phyloP scores from a whole-genome alignment of 805 yeast species.

The Yamadazyma akitaensis region DNA sequence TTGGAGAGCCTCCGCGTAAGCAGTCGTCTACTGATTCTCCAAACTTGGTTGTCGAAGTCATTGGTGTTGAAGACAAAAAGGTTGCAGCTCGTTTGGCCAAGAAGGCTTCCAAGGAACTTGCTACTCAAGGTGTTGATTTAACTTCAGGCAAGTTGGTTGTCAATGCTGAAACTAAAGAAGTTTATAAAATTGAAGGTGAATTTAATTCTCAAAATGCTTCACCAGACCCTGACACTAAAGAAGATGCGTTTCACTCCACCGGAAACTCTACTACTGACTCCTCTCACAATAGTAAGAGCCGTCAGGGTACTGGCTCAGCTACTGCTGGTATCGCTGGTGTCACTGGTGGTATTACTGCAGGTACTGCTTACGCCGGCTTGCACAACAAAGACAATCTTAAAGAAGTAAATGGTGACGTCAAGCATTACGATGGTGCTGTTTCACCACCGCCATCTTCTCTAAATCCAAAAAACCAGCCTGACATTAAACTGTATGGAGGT shows the following conservation, averaged over 20 bases:
- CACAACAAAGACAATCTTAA: slow-evolving; percentile 1
- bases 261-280: slow-evolving; percentile 1
- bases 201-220: slow-evolving; percentile 1
- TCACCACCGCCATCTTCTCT: slow-evolving; percentile 4
- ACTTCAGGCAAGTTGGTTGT: slow-evolving; percentile 31
- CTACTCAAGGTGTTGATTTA: slow-evolving; percentile 31
- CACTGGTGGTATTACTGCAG: slow-evolving; percentile 9
- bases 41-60: slow-evolving; percentile 26
- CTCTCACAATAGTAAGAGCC: no score
- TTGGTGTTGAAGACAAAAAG: slow-evolving; percentile 30
- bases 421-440: slow-evolving; percentile 5
- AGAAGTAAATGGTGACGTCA: background rate
- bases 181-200: slow-evolving; percentile 22
- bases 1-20: background rate
- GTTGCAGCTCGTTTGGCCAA: slow-evolving; percentile 31
- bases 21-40: background rate
- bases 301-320: slow-evolving; percentile 1
- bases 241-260: background rate
- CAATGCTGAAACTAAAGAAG: slow-evolving; percentile 31
- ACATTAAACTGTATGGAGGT: slow-evolving; percentile 8
- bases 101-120: slow-evolving; percentile 27
- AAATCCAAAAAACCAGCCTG: slow-evolving; percentile 4
- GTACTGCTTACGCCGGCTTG: slow-evolving; percentile 9
- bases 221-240: background rate
- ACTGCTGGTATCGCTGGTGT: slow-evolving; percentile 17